A percentile compares a stretch with the other conserved stretches of the same genome.
phyloP scores from a whole-genome alignment of 2,329 filamentous ascomycete species.

The Westerdykella sp. region DNA sequence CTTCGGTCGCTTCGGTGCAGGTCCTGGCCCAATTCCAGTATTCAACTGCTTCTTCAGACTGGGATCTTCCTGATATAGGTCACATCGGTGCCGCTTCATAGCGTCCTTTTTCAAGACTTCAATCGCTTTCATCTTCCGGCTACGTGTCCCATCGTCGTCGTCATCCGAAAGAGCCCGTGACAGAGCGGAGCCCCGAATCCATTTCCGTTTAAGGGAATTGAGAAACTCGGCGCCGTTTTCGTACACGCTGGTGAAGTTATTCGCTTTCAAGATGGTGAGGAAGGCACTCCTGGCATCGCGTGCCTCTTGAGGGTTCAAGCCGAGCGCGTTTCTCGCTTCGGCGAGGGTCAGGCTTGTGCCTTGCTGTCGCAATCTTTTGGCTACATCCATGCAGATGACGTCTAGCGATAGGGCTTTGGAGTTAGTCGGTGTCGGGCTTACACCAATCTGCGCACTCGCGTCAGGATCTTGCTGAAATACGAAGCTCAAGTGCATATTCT shows the following conservation, averaged over 20 bases:
- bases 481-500: constrained; percentile 57
- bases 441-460: constrained; percentile 40
- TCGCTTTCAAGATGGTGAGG: constrained; percentile 57
- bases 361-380: constrained; percentile 65
- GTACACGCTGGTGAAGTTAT: constrained; percentile 66
- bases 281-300: constrained; percentile 61
- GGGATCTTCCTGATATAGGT: constrained; percentile 53
- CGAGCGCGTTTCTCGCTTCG: constrained; percentile 66
- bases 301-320: constrained; percentile 61
- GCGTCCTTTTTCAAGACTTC: constrained; percentile 69
- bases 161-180: constrained; percentile 48
- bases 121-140: constrained; percentile 56
- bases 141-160: constrained; percentile 48
- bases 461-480: constrained; percentile 54
- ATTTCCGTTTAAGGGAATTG: constrained; percentile 61
- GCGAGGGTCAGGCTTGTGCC: constrained; percentile 63
- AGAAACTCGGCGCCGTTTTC: constrained; percentile 66
- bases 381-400: constrained; percentile 74
- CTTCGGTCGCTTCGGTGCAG: constrained; percentile 29
- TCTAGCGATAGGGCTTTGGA: constrained; percentile 65
- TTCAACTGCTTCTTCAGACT: constrained; percentile 39
- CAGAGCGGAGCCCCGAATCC: constrained; percentile 55
- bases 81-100: constrained; percentile 68
- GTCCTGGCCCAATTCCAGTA: constrained; percentile 39
- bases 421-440: constrained; percentile 39